Conservation (phyloP, 371 early-diverging fungal species). For the Apophysomyces variabilis region DNA sequence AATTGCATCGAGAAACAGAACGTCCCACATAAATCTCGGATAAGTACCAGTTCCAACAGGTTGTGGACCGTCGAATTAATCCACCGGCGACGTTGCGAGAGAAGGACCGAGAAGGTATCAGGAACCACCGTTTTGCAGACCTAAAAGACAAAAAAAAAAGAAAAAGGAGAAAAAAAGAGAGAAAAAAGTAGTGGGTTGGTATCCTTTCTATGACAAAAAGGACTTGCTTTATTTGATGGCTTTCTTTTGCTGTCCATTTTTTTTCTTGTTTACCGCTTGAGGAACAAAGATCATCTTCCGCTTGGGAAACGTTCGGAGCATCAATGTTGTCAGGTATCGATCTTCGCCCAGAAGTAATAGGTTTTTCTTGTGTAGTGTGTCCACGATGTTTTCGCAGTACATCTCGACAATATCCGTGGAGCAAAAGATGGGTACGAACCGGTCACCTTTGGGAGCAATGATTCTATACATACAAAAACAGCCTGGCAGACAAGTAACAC, state of each 20-base stretch:
- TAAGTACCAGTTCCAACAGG: constrained; percentile 86
- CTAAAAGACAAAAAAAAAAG: constrained; percentile 21
- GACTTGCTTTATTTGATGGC: constrained; percentile 5
- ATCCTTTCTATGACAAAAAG: neutral
- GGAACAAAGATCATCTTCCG: constrained; percentile 94
- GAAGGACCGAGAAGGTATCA: constrained; percentile 81
- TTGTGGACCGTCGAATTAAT: constrained; percentile 98
- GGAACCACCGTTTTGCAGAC: constrained; percentile 96
- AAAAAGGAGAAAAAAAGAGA: neutral
- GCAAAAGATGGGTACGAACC: constrained; percentile 75
- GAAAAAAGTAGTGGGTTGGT: neutral
- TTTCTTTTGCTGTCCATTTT: neutral
- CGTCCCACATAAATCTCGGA: constrained; percentile 92
- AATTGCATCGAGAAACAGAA: constrained; percentile 98
- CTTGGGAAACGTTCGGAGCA: constrained; percentile 92
- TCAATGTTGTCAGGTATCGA: constrained; percentile 92
- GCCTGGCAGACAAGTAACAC: constrained; percentile 96
- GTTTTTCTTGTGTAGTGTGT: constrained; percentile 96
- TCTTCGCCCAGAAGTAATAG: constrained; percentile 95
- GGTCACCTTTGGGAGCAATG: constrained; percentile 73
- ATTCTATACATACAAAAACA: constrained; percentile 98
- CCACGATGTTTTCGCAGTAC: constrained; percentile 91
- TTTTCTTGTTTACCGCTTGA: constrained; percentile 59
- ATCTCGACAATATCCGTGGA: constrained; percentile 85
- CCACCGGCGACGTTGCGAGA: constrained; percentile 96